A percentile compares a stretch with the other conserved stretches of the same genome.
Conservation (phyloP, 768 basidiomycete species). For the Dentipellis sp. region DNA sequence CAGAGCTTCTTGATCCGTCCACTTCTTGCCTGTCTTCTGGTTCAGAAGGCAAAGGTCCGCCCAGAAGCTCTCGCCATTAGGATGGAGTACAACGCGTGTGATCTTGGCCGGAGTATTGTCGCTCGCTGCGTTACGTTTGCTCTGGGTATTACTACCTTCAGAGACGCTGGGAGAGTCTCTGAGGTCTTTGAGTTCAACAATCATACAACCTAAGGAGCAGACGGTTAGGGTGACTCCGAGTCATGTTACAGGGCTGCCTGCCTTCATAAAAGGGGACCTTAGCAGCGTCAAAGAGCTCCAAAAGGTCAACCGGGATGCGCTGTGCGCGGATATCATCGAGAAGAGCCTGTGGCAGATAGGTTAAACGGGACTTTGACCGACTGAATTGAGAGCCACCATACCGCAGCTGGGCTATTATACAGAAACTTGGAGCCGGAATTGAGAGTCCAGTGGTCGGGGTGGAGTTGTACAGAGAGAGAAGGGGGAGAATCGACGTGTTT, state of each 20-base stretch:
- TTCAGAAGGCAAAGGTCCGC: constrained; percentile 69
- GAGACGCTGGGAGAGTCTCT: constrained; percentile 37
- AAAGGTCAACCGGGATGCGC: constrained; percentile 79
- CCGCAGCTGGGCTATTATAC: constrained; percentile 71
- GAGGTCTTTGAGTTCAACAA: constrained; percentile 78
- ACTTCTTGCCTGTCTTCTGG: constrained; percentile 43
- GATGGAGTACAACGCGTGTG: constrained; percentile 63
- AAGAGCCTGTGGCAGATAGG: constrained; percentile 42
- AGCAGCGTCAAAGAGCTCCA: constrained; percentile 68
- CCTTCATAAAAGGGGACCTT: constrained; percentile 80
- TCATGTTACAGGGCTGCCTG: constrained; percentile 17
- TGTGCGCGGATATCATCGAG: constrained; percentile 78
- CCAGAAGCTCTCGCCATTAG: constrained; percentile 71
- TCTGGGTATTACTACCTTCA: constrained; percentile 49
- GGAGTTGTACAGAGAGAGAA: constrained; percentile 72
- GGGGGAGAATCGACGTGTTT: constrained; percentile 47
- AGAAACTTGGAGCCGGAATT: constrained; percentile 77
- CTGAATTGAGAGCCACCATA: constrained; percentile 16
- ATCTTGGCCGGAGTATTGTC: constrained; percentile 23
- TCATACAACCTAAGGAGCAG: constrained; percentile 56
- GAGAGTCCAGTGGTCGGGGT: constrained; percentile 75
- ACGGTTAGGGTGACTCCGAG: neutral
- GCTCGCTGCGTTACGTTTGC: neutral
- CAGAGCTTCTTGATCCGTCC: constrained; percentile 65
- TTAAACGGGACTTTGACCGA: constrained; percentile 1